These are phyloP conservation scores for Lavandula angustifolia DNA, from an alignment of 257 asterid species.

Conservation along the genomic window DNA sequence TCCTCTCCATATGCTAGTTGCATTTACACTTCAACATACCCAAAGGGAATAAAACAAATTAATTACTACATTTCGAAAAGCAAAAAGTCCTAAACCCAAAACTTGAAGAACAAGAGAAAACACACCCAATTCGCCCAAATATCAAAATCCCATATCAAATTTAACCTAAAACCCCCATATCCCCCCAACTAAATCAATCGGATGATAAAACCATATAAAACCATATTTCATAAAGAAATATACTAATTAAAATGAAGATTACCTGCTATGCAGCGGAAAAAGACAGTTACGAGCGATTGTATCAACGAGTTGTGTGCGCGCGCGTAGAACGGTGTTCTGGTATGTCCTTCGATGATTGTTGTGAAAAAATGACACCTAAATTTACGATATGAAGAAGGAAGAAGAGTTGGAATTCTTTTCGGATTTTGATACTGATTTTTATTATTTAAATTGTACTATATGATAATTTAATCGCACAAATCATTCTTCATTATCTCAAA, in stretches of 20 bases:
- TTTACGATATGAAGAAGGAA: neutral
- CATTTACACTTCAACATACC: constrained; percentile 52
- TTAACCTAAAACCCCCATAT: constrained; percentile 29
- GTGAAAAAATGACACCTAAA: too few species aligned
- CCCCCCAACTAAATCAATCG: constrained; percentile 28
- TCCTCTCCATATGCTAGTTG: constrained; percentile 85
- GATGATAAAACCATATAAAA: constrained; percentile 5
- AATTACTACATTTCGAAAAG: neutral
- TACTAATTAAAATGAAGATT: neutral
- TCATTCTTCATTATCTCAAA: too few species aligned
- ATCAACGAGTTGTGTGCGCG: constrained; percentile 25
- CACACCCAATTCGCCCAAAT: constrained; percentile 33
- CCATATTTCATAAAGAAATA: neutral
- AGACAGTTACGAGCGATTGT: neutral
- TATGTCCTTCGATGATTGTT: constrained; percentile 17
- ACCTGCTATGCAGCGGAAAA: constrained; percentile 24
- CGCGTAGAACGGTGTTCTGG: constrained; percentile 17
- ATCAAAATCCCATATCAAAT: constrained; percentile 20
- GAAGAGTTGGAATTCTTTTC: constrained; percentile 27
- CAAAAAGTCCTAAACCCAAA: constrained; percentile 17
- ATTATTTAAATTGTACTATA: too few species aligned
- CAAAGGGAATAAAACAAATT: constrained; percentile 8
- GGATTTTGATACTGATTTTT: constrained; percentile 26
- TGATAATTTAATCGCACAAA: too few species aligned
- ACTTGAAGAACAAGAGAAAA: constrained; percentile 16